phyloP scores from a whole-genome alignment of 2,329 filamentous ascomycete species.

The Cadophora sp. region DNA sequence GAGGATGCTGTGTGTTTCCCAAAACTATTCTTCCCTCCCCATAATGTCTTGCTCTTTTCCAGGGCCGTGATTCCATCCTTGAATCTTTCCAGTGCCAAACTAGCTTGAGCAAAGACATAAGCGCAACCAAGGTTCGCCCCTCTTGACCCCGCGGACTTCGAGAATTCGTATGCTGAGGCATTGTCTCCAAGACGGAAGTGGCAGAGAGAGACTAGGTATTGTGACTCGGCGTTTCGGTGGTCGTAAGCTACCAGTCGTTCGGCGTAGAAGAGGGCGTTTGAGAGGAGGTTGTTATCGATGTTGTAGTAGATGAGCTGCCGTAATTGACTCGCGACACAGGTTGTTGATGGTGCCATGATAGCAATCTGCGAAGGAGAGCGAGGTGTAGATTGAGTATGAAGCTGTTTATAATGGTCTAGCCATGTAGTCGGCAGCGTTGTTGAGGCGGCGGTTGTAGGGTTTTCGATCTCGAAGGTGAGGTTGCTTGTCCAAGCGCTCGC shows the following conservation, averaged over 20 bases:
- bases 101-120: slow-evolving; percentile 91
- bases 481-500: slow-evolving; percentile 28
- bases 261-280: slow-evolving; percentile 93
- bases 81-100: slow-evolving; percentile 77
- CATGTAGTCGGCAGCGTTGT: slow-evolving; percentile 38
- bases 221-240: slow-evolving; percentile 77
- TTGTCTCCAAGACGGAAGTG: slow-evolving; percentile 83
- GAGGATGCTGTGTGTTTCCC: slow-evolving; percentile 83
- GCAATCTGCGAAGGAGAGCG: slow-evolving; percentile 27
- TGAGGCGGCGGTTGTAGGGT: slow-evolving; percentile 26
- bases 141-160: slow-evolving; percentile 72
- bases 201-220: slow-evolving; percentile 84
- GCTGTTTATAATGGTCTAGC: slow-evolving; percentile 40
- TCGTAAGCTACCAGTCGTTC: slow-evolving; percentile 87
- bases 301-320: slow-evolving; percentile 70
- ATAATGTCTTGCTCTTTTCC: slow-evolving; percentile 80
- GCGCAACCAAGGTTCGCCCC: slow-evolving; percentile 84
- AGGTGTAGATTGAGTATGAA: slow-evolving; percentile 28
- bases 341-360: slow-evolving; percentile 43
- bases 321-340: slow-evolving; percentile 48
- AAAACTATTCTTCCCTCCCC: slow-evolving; percentile 77
- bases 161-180: slow-evolving; percentile 85
- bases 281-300: slow-evolving; percentile 87
- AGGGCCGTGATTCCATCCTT: slow-evolving; percentile 83
- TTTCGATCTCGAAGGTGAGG: slow-evolving; percentile 5